Evolutionary conservation across 345 rosid genomes (phyloP).

Genomic region (Hirschfeldia incana): DNA sequence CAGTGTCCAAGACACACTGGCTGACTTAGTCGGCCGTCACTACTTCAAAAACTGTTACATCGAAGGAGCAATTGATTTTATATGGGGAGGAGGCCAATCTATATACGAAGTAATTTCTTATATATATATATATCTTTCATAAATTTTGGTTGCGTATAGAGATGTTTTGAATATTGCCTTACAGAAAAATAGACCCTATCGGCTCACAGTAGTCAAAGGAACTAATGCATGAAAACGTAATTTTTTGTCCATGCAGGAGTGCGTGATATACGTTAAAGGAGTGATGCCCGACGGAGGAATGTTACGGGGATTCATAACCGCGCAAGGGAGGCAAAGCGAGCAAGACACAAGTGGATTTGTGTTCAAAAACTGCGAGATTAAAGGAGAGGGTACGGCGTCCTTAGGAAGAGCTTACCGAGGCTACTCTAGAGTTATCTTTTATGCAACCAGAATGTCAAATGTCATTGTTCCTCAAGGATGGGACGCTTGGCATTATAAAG

Average conservation of each 20-base stretch:
- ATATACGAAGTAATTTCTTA: constrained; percentile 40
- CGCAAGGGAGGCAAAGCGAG: constrained; percentile 36
- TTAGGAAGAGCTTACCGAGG: constrained; percentile 49
- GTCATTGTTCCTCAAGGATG: constrained; percentile 46
- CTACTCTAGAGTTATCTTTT: constrained; percentile 45
- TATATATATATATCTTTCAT: background rate
- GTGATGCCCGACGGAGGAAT: background rate
- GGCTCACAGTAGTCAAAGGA: background rate
- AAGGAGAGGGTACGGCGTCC: constrained; percentile 34
- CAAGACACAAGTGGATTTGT: constrained; percentile 38
- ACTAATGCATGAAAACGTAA: background rate
- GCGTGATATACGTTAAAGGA: constrained; percentile 25
- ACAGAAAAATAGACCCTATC: background rate
- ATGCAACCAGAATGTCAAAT: constrained; percentile 22
- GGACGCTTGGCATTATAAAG: constrained; percentile 38
- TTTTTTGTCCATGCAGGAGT: constrained; percentile 14
- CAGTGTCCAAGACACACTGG: constrained; percentile 48
- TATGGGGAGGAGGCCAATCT: constrained; percentile 54
- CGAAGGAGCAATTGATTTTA: constrained; percentile 53
- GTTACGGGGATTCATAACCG: constrained; percentile 44
- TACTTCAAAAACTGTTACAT: constrained; percentile 46
- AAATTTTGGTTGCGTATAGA: background rate
- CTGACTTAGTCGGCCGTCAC: constrained; percentile 44
- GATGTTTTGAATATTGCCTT: background rate
- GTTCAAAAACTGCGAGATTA: constrained; percentile 32